phyloP scores from a whole-genome alignment of 1,284 basidiomycete genomes.

The Trichosporon inkin region DNA sequence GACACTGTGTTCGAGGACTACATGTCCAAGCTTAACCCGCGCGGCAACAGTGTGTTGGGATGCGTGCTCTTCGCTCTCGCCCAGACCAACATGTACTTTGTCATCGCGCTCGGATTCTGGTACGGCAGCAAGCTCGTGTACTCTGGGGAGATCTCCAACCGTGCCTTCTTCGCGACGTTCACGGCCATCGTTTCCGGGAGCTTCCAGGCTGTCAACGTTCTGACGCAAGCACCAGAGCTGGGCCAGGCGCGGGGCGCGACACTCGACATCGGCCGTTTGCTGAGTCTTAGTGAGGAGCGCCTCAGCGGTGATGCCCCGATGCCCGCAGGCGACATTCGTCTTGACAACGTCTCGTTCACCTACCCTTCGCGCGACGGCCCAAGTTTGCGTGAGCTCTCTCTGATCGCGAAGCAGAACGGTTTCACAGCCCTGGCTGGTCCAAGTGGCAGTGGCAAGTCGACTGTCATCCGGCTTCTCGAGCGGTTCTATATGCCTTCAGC shows the following conservation, averaged over 20 bases:
- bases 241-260: background rate
- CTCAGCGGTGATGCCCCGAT: background rate
- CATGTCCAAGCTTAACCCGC: background rate
- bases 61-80: background rate
- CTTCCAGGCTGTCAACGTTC: constrained; percentile 1
- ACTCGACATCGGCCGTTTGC: background rate
- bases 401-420: background rate
- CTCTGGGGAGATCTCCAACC: background rate
- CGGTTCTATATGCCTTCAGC: constrained; percentile 86
- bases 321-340: constrained; percentile 55
- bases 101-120: background rate
- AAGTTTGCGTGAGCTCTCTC: constrained; percentile 39
- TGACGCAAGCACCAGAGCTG: background rate
- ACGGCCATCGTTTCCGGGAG: background rate
- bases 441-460: constrained; percentile 88
- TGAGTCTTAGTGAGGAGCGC: background rate
- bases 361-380: constrained; percentile 74
- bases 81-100: constrained; percentile 3
- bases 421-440: constrained; percentile 53
- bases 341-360: constrained; percentile 77
- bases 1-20: background rate
- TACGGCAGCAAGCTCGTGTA: constrained; percentile 1
- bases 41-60: background rate
- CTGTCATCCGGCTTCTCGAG: constrained; percentile 79
- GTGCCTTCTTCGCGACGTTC: background rate